A percentile compares a stretch with the other conserved stretches of the same genome.
phyloP scores from a whole-genome alignment of 345 rosid genomes.

The Abelmoschus esculentus region DNA sequence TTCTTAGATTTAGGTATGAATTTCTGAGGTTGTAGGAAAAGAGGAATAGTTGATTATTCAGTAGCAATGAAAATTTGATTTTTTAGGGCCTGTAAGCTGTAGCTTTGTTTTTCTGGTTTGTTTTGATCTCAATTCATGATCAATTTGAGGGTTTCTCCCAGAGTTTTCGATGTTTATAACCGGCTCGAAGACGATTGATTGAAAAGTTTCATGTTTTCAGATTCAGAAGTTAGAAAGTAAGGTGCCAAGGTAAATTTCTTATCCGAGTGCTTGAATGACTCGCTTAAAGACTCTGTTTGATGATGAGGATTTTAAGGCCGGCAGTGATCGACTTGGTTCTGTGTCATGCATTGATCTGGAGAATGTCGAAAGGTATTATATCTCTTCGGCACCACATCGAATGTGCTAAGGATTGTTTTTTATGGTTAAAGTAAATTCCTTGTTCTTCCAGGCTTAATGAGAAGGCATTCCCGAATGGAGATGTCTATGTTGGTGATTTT shows the following conservation, averaged over 20 bases:
- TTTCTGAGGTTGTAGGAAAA: not conserved
- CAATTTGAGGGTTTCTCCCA: not conserved
- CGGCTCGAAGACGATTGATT: not conserved
- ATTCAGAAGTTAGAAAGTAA: not conserved
- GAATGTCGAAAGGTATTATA: slow-evolving; percentile 9
- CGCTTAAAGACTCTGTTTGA: slow-evolving; percentile 7
- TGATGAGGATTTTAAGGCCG: not conserved
- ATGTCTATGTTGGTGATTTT: slow-evolving; percentile 52
- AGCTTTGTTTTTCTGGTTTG: not conserved
- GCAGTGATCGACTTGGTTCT: not conserved
- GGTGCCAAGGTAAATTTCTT: not conserved
- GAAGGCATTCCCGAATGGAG: slow-evolving; percentile 55
- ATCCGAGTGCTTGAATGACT: slow-evolving; percentile 6
- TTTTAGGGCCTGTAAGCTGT: no score
- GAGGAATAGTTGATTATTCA: not conserved
- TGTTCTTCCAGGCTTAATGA: slow-evolving; percentile 34
- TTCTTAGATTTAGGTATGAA: not conserved
- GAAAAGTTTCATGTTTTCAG: not conserved
- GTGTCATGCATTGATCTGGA: slow-evolving; percentile 1
- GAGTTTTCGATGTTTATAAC: not conserved
- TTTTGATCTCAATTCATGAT: not conserved
- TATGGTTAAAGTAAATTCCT: not conserved
- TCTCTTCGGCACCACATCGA: not conserved
- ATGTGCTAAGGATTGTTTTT: not conserved
- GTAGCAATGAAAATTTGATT: not conserved